phyloP scores from a whole-genome alignment of 257 asterid species.

The Ilex aquifolium region DNA sequence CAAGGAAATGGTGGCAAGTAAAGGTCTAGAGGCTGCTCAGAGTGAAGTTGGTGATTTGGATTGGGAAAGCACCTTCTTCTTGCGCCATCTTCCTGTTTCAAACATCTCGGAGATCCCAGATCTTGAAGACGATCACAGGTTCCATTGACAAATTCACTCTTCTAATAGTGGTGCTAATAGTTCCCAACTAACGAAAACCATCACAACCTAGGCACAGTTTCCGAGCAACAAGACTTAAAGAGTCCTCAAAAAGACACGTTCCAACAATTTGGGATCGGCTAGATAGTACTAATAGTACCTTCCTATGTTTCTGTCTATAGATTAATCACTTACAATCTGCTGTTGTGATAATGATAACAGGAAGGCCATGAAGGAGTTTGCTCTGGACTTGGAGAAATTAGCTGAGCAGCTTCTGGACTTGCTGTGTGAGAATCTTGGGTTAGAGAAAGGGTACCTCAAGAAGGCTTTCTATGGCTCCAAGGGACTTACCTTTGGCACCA shows the following conservation, averaged over 20 bases:
- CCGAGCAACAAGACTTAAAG: too few species aligned
- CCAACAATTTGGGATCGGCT: too few species aligned
- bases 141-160: background rate
- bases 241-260: too few species aligned
- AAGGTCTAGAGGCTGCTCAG: slow-evolving; percentile 45
- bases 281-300: too few species aligned
- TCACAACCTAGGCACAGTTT: too few species aligned
- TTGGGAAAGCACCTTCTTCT: slow-evolving; percentile 64
- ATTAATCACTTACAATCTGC: too few species aligned
- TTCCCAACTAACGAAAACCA: too few species aligned
- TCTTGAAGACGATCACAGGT: slow-evolving; percentile 52
- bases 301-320: too few species aligned
- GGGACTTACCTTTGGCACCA: slow-evolving; percentile 56
- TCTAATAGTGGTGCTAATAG: too few species aligned
- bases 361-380: slow-evolving; percentile 48
- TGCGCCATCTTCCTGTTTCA: slow-evolving; percentile 54
- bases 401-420: slow-evolving; percentile 53
- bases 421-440: slow-evolving; percentile 54
- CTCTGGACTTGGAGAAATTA: slow-evolving; percentile 34
- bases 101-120: slow-evolving; percentile 46
- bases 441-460: slow-evolving; percentile 51
- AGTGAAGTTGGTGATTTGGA: slow-evolving; percentile 47
- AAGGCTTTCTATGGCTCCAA: slow-evolving; percentile 41
- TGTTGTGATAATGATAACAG: slow-evolving; percentile 11
- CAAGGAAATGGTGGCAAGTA: slow-evolving; percentile 46